A percentile compares a stretch with the other conserved stretches of the same genome.
Evolutionary conservation across 371 early-diverging fungal genomes (phyloP).

Genomic region (Zopfochytrium polystomum): DNA sequence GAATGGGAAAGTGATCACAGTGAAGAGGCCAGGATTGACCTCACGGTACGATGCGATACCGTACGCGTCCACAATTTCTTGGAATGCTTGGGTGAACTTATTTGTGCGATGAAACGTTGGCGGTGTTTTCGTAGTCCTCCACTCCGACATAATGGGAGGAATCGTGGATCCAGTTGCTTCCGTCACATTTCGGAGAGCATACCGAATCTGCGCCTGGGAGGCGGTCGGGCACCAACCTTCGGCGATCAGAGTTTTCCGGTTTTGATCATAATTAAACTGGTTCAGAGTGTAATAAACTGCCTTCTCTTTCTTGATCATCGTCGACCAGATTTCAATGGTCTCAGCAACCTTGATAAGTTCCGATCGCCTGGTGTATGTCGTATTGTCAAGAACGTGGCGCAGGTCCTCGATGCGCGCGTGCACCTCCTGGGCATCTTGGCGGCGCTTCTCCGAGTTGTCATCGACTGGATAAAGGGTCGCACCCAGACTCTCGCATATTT

Average conservation of each 20-base stretch:
- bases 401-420: constrained; percentile 48
- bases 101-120: constrained; percentile 97
- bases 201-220: constrained; percentile 73
- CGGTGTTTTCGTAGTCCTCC: constrained; percentile 79
- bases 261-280: constrained; percentile 86
- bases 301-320: constrained; percentile 93
- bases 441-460: constrained; percentile 76
- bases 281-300: constrained; percentile 96
- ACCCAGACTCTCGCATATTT: constrained; percentile 92
- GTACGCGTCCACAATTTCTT: constrained; percentile 96
- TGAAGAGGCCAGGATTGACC: constrained; percentile 99
- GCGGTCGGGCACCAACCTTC: constrained; percentile 96
- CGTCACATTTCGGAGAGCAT: constrained; percentile 78
- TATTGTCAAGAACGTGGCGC: constrained; percentile 71
- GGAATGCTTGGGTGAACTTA: constrained; percentile 95
- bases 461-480: constrained; percentile 91
- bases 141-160: constrained; percentile 79
- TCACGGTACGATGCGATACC: constrained; percentile 98
- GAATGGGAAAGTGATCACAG: constrained; percentile 98
- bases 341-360: constrained; percentile 83
- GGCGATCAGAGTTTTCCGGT: constrained; percentile 91
- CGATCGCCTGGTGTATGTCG: constrained; percentile 73
- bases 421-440: constrained; percentile 73
- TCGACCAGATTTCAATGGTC: constrained; percentile 80
- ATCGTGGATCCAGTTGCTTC: constrained; percentile 83